These are phyloP conservation scores for Picea sitchensis DNA, from an alignment of 75 land plant species.

Conservation along the genomic window DNA sequence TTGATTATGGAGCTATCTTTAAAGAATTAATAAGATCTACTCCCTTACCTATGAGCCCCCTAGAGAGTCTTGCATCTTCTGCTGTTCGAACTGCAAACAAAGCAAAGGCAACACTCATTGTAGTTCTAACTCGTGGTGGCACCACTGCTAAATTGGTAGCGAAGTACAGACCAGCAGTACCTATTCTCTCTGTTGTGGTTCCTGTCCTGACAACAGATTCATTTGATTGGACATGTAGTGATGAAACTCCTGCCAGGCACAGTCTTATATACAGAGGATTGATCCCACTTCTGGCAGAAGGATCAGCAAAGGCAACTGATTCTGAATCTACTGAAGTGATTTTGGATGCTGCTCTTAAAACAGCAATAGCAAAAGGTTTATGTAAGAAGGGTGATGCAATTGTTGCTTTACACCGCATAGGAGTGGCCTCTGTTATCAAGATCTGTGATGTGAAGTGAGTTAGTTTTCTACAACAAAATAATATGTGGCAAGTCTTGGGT, in stretches of 20 bases:
- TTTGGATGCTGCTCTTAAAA: constrained; percentile 62
- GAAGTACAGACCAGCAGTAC: constrained; percentile 85
- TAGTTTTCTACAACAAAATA: too few relatives aligned
- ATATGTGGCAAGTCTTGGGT: too few relatives aligned
- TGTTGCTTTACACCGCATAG: constrained; percentile 87
- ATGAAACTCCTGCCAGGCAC: constrained; percentile 82
- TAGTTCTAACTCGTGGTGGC: constrained; percentile 88
- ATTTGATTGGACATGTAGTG: constrained; percentile 74
- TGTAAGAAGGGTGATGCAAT: constrained; percentile 77
- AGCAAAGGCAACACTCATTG: constrained; percentile 69
- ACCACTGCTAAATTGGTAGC: constrained; percentile 90
- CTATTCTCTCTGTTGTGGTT: constrained; percentile 83
- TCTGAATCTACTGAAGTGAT: constrained; percentile 90
- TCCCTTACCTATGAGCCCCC: constrained; percentile 86
- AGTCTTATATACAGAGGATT: constrained; percentile 77
- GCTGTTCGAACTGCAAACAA: constrained; percentile 92
- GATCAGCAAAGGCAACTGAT: constrained; percentile 84
- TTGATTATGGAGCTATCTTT: constrained; percentile 75
- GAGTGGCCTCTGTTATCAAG: constrained; percentile 82
- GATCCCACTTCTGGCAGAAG: constrained; percentile 73
- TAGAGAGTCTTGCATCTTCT: constrained; percentile 89
- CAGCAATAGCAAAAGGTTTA: constrained; percentile 44
- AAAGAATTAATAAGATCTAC: constrained; percentile 65
- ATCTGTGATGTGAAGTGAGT: constrained; percentile 67
- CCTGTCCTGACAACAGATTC: constrained; percentile 77